Percentiles rank a stretch among this genome's conserved stretches.
Conservation (phyloP, 2,329 filamentous ascomycete genomes). For the Diaporthe destruens region DNA sequence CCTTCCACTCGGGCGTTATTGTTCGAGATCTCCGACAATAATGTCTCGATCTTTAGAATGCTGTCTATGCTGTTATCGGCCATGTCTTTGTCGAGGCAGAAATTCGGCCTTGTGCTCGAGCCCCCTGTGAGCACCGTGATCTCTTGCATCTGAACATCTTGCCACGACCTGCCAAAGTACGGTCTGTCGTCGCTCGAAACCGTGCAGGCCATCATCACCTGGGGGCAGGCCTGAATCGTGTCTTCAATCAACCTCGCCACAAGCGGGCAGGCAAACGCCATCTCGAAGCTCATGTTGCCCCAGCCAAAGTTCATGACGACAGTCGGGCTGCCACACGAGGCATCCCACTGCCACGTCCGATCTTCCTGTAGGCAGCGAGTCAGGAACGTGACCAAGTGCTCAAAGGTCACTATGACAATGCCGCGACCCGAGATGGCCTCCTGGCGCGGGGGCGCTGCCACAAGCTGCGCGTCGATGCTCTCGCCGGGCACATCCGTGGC, state of each 20-base stretch:
- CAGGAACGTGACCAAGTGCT: not conserved
- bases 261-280: not conserved
- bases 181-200: not conserved
- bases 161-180: not conserved
- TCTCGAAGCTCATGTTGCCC: not conserved
- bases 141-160: not conserved
- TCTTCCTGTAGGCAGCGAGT: not conserved
- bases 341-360: not conserved
- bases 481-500: not conserved
- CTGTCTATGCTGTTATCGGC: not conserved
- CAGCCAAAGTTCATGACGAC: constrained; percentile 16
- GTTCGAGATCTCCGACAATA: not conserved
- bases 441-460: not conserved
- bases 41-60: not conserved
- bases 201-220: not conserved
- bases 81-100: not conserved
- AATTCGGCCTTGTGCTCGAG: not conserved
- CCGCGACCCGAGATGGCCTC: not conserved
- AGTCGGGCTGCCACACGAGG: not conserved
- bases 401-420: not conserved
- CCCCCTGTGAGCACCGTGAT: not conserved
- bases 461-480: not conserved
- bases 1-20: not conserved
- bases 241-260: not conserved
- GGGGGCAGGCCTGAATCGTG: not conserved